These are phyloP conservation scores for Beauveria caledonica DNA, from an alignment of 2,329 filamentous ascomycete species.

Conservation along the genomic window DNA sequence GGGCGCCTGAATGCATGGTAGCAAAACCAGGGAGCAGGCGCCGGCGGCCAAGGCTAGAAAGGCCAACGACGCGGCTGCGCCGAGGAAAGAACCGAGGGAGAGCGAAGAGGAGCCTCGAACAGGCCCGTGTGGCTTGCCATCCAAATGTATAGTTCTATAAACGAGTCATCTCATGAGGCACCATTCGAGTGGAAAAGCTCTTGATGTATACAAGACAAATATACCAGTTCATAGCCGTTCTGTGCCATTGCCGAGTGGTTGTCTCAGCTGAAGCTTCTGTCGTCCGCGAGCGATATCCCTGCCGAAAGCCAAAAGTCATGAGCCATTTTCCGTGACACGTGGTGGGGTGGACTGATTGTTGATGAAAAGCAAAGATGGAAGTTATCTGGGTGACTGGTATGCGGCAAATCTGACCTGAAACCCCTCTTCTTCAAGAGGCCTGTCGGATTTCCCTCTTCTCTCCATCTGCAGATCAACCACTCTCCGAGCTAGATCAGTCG, in stretches of 20 bases:
- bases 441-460: background rate
- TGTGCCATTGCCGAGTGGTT: too few species aligned
- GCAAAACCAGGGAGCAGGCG: constrained; percentile 24
- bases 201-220: background rate
- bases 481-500: background rate
- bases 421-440: background rate
- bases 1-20: constrained; percentile 67
- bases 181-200: constrained; percentile 13
- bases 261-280: too few species aligned
- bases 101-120: constrained; percentile 44
- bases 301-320: too few species aligned
- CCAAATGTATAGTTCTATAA: constrained; percentile 63
- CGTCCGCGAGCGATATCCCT: background rate
- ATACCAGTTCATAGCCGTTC: background rate
- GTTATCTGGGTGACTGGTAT: background rate
- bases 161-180: background rate
- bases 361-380: background rate
- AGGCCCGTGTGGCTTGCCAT: constrained; percentile 69
- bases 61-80: constrained; percentile 15
- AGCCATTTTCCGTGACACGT: background rate
- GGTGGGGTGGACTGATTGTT: background rate
- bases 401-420: background rate
- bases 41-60: constrained; percentile 14
- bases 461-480: background rate
- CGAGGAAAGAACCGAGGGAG: constrained; percentile 20